Conservation (phyloP, 2,329 filamentous ascomycete genomes). For the Aspergillus glaucus region DNA sequence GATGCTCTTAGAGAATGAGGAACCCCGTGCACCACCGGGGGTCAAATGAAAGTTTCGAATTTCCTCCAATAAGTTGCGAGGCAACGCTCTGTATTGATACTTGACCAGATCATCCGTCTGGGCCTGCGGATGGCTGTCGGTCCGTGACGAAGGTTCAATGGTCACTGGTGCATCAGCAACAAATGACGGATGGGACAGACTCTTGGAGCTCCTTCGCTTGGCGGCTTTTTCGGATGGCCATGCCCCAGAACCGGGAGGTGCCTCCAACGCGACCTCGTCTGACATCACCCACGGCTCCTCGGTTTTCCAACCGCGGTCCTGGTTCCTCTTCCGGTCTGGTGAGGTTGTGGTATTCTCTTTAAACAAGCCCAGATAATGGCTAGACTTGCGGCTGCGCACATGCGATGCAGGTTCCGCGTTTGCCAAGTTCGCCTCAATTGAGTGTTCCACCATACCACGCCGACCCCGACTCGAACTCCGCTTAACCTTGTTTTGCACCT, state of each 20-base stretch:
- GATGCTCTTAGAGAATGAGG: constrained; percentile 40
- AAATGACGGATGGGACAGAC: constrained; percentile 23
- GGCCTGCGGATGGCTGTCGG: constrained; percentile 5
- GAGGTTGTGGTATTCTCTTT: constrained; percentile 52
- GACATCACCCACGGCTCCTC: constrained; percentile 18
- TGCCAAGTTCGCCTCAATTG: constrained; percentile 58
- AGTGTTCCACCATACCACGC: constrained; percentile 50
- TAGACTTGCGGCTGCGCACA: constrained; percentile 59
- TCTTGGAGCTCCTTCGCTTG: constrained; percentile 17
- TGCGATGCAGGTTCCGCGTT: constrained; percentile 50
- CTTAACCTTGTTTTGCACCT: constrained; percentile 17
- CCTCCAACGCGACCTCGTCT: constrained; percentile 1
- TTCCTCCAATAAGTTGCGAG: constrained; percentile 49
- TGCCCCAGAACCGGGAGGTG: background rate
- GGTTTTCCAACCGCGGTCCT: constrained; percentile 37
- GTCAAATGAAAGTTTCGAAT: constrained; percentile 51
- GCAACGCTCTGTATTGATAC: constrained; percentile 33
- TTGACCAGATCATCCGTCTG: constrained; percentile 19
- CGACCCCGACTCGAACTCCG: constrained; percentile 40
- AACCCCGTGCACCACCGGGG: constrained; percentile 39
- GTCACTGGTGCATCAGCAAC: constrained; percentile 12
- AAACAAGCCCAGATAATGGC: constrained; percentile 60
- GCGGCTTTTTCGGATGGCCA: constrained; percentile 7
- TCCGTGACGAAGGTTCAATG: constrained; percentile 10
- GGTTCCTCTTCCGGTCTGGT: constrained; percentile 46